These are phyloP conservation scores for Wickerhamiella brachini DNA, from an alignment of 805 yeast genomes.

Conservation along the genomic window DNA sequence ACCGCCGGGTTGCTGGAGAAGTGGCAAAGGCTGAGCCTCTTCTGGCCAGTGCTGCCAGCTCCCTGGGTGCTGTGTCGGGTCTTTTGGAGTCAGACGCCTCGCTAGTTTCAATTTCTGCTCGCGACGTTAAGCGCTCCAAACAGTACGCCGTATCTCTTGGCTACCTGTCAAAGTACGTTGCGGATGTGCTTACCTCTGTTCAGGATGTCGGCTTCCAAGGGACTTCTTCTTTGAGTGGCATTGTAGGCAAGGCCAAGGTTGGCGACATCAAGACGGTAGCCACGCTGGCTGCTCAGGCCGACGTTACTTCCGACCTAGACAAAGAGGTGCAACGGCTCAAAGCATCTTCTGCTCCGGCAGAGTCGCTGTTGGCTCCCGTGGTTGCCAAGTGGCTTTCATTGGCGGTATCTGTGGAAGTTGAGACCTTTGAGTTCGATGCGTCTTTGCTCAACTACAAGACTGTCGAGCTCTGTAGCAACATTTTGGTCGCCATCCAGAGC, in stretches of 20 bases:
- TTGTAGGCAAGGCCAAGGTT: neutral
- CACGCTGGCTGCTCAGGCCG: neutral
- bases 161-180: neutral
- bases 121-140: neutral
- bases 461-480: slow-evolving; percentile 40
- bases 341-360: neutral
- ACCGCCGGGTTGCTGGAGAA: neutral
- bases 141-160: neutral
- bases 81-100: neutral
- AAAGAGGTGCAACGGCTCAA: neutral
- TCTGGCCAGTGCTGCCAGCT: neutral
- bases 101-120: neutral
- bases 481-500: slow-evolving; percentile 58
- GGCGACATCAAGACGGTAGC: neutral
- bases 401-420: neutral
- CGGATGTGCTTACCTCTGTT: neutral
- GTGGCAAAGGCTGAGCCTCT: neutral
- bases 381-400: neutral
- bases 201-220: neutral
- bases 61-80: neutral
- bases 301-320: neutral
- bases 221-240: neutral
- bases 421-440: neutral
- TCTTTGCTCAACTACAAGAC: slow-evolving; percentile 29
- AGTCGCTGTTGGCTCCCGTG: neutral